Percentiles rank a stretch among this genome's conserved stretches.
phyloP scores from a whole-genome alignment of 768 basidiomycete species.

The Russula virescens region DNA sequence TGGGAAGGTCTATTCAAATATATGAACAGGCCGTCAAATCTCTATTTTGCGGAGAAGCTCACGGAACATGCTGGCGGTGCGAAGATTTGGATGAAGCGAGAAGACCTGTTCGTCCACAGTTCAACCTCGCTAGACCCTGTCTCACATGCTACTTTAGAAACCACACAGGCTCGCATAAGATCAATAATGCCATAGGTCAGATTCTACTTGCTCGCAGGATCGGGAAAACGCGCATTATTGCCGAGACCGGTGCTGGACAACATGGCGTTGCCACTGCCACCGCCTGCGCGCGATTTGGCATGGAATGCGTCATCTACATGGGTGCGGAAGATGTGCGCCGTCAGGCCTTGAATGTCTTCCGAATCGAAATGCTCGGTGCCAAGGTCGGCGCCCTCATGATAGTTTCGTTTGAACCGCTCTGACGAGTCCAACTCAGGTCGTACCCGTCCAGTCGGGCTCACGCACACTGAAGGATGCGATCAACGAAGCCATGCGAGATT shows the following conservation, averaged over 20 bases:
- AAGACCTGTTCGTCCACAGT: constrained; percentile 56
- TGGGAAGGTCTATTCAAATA: constrained; percentile 83
- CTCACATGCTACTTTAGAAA: constrained; percentile 47
- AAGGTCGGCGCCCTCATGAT: constrained; percentile 43
- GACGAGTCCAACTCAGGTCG: constrained; percentile 48
- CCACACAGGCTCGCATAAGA: constrained; percentile 98
- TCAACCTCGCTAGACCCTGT: background rate
- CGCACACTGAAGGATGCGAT: constrained; percentile 97
- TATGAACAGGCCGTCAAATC: constrained; percentile 88
- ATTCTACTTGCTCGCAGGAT: constrained; percentile 90
- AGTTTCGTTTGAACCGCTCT: background rate
- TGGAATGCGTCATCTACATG: constrained; percentile 98
- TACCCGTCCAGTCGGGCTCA: constrained; percentile 91
- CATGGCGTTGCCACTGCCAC: constrained; percentile 99
- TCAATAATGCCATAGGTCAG: constrained; percentile 99
- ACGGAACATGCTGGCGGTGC: constrained; percentile 90
- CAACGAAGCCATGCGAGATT: constrained; percentile 97
- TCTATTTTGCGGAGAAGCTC: constrained; percentile 88
- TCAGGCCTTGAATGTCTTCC: constrained; percentile 96
- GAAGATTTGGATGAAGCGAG: constrained; percentile 96
- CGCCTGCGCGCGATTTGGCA: constrained; percentile 91
- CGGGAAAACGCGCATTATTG: constrained; percentile 96
- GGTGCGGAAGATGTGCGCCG: constrained; percentile 94
- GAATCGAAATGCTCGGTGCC: constrained; percentile 95
- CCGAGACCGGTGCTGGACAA: constrained; percentile 98